Base-by-base conservation (phyloP, 345 rosid species). In the Eucalyptus pauciflora region DNA sequence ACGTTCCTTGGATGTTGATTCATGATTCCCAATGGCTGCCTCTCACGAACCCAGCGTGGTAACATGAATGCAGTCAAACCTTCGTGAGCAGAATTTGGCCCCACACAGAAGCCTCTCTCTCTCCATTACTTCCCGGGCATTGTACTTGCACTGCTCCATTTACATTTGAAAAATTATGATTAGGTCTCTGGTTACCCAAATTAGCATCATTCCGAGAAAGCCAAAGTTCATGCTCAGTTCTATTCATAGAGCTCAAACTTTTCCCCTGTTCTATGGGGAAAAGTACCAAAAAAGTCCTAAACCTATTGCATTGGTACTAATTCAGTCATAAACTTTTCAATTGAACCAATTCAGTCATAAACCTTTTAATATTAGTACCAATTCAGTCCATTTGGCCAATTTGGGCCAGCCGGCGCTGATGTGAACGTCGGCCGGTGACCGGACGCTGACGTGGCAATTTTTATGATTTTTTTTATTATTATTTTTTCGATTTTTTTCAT, bases 1-100 rank as follows among this genome's bases (percentile, higher is more conserved):
- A 24, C 54, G 50, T 11, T 54, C 54, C 24, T 69, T 86, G 90
- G 60, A 8, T 25, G 86, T 5, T 83, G 86, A 64, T 94, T 89
- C 69, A 81, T 41, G 51, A 50, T 91, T 58, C 31, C 89, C 85
- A 91, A 37, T 88, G 90, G 91, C 86, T 80, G 90, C 88, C 93
- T 89, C 79, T 80, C 87, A 37, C 46, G 69, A 25, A 24, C 41
- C 11, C 49, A 48, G 49, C 10, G 49, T 7, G 87, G 24, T 25
- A 31, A 85, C 50, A 3, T 29, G 58, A 8, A 27, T 9, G 37
- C 50, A 50, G 51, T 85, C 10, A 52, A 85, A 27, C 37, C 33
- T 29, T 48, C 22, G 24, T 50, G 87, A 50, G 15, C 24, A n/a
- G 52, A 52, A 15, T 31, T 54, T n/a, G 27, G 87, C 52, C 43